Conservation (phyloP, 345 rosid species). For the Luvunga scandens region DNA sequence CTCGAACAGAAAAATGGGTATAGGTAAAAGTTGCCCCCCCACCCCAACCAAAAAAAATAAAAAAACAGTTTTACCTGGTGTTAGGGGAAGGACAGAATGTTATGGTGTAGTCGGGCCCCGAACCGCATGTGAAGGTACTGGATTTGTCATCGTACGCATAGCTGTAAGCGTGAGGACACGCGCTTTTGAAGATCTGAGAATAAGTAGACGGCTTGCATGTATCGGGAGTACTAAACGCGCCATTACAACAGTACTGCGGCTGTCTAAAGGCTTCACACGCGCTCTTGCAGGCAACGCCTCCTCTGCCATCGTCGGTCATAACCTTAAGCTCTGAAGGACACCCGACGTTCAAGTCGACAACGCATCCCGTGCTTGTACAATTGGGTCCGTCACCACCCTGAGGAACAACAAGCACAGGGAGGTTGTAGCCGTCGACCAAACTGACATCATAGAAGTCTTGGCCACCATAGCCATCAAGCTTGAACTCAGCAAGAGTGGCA, state of each 20-base stretch:
- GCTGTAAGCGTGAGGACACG: conserved; percentile 93
- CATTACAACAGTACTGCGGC: conserved; percentile 87
- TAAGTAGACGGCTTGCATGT: conserved; percentile 77
- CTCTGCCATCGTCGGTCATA: conserved; percentile 33
- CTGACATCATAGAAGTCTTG: conserved; percentile 83
- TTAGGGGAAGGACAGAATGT: conserved; percentile 86
- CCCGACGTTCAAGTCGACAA: conserved; percentile 60
- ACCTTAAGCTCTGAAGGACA: conserved; percentile 87
- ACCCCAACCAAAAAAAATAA: neutral
- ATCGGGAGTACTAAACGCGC: conserved; percentile 63
- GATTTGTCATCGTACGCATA: conserved; percentile 92
- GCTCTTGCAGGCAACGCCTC: conserved; percentile 74
- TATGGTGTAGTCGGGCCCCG: conserved; percentile 60
- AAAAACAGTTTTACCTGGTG: conserved; percentile 54
- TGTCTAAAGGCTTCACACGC: conserved; percentile 81
- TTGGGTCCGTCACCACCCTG: conserved; percentile 71
- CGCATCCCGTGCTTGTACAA: conserved; percentile 76
- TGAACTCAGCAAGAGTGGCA: conserved; percentile 83
- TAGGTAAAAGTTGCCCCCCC: neutral
- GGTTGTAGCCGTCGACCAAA: conserved; percentile 92
- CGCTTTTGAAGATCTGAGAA: conserved; percentile 70
- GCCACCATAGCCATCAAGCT: conserved; percentile 67
- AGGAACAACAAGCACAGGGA: conserved; percentile 77
- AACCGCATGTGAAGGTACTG: conserved; percentile 91
- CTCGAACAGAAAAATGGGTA: neutral